These are phyloP conservation scores for Candida chauliodis DNA, from an alignment of 805 yeast species.

Conservation along the genomic window DNA sequence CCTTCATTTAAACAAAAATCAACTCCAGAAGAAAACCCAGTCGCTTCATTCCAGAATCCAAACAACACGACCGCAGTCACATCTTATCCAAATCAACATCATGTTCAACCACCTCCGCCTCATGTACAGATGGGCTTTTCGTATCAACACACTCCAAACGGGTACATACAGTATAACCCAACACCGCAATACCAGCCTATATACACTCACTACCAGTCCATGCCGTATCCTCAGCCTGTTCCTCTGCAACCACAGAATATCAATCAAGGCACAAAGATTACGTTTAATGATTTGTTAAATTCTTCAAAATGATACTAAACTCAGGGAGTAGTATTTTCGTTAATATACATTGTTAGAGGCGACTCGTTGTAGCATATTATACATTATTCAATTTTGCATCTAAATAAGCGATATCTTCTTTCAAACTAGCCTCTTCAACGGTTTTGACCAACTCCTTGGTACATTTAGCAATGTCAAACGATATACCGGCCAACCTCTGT, in stretches of 20 bases:
- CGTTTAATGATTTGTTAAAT: conserved; percentile 32
- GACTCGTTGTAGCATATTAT: too few species aligned
- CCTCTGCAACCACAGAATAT: conserved; percentile 9
- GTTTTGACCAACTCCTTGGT: conserved; percentile 94
- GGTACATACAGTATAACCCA: conserved; percentile 24
- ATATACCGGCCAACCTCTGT: conserved; percentile 92
- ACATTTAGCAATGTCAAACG: conserved; percentile 94
- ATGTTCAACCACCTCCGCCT: conserved; percentile 13
- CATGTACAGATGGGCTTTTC: conserved; percentile 29
- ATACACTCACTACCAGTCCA: conserved; percentile 13
- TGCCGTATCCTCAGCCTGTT: conserved; percentile 6
- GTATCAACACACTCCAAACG: conserved; percentile 28
- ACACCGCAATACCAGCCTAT: conserved; percentile 8
- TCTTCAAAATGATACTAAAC: conserved; percentile 5
- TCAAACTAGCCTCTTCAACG: conserved; percentile 89
- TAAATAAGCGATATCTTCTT: conserved; percentile 78
- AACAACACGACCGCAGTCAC: conserved; percentile 27
- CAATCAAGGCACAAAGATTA: conserved; percentile 33
- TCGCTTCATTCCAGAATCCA: conserved; percentile 4
- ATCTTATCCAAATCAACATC: conserved; percentile 23
- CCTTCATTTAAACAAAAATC: conserved; percentile 40
- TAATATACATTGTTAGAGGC: too few species aligned
- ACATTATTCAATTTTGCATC: conserved; percentile 52
- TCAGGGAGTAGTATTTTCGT: not conserved
- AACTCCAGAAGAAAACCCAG: conserved; percentile 9